A percentile compares a stretch with the other conserved stretches of the same genome.
Conservation (phyloP, 2,329 filamentous ascomycete genomes). For the Diaporthe nobilis region DNA sequence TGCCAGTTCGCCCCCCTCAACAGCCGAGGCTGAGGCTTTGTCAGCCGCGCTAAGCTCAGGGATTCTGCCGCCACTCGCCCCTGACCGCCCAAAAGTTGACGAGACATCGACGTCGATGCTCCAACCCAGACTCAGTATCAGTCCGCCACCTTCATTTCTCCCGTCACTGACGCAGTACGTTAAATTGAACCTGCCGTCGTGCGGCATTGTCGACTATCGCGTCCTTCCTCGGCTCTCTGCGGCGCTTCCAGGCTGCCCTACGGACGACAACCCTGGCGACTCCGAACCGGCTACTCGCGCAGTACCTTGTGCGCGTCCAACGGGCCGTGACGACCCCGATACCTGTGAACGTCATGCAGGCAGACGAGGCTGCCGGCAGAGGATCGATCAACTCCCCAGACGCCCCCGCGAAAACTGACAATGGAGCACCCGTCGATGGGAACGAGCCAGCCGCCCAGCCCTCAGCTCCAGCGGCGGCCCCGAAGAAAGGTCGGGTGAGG, state of each 20-base stretch:
- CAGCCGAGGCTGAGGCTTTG: slow-evolving; percentile 34
- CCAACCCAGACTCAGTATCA: background rate
- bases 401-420: background rate
- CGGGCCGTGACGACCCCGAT: slow-evolving; percentile 35
- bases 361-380: background rate
- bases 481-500: slow-evolving; percentile 16
- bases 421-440: background rate
- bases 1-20: slow-evolving; percentile 19
- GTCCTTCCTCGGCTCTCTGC: background rate
- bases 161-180: background rate
- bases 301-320: slow-evolving; percentile 30
- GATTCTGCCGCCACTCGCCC: slow-evolving; percentile 23
- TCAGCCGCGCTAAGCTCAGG: background rate
- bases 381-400: background rate
- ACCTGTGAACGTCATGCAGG: slow-evolving; percentile 20
- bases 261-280: slow-evolving; percentile 34
- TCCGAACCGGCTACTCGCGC: slow-evolving; percentile 27
- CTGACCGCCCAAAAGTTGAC: slow-evolving; percentile 37
- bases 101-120: slow-evolving; percentile 19
- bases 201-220: background rate
- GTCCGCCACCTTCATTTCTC: background rate
- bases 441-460: background rate
- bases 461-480: background rate
- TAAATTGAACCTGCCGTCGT: too few species aligned
- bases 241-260: slow-evolving; percentile 16